Base-by-base conservation (phyloP, 768 basidiomycete species). In the Polyporus arcularius region DNA sequence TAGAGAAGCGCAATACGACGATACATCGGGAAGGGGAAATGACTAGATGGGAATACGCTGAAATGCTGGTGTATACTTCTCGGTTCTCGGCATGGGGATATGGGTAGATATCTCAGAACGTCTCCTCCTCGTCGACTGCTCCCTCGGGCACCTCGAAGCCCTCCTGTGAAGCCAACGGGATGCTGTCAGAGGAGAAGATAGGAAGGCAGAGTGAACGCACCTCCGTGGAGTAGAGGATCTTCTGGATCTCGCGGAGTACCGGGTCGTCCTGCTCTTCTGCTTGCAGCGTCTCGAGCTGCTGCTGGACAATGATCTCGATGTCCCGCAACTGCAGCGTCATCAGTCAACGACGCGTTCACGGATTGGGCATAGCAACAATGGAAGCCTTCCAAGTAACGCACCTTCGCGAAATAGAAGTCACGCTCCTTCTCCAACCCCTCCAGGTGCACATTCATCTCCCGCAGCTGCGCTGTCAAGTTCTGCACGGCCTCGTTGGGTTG, bases 321-420 rank as follows among this genome's bases (percentile, higher is more conserved):
- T 96, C 91, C 38, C 97, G 88, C 57, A 99, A 84, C 94, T 98
- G 55, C 14, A 43, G 21, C n/a, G 32, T 21, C n/a, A 18, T 40
- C 2, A 28, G 43, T 51, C 58, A 65, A 64, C 60, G 52, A 57
- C 32, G 30, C 39, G 42, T 39, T 18, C 31, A 54, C 5, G 21
- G 30, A 40, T 9, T 32, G 16, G 2, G 15, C 10, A 41, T 26
- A 47, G 30, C 14, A n/a, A 43, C 39, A 40, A 2, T 26, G 11
- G 15, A 6, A 21, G 31, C 3, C 21, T 38, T 43, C 14, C 26
- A 38, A 28, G 42, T 35, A 31, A 68, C 81, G 49, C 66, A 96
- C 96, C 85, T 98, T 99, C 70, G 90, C 88, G 74, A 98, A 99
- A 76, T 99, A 99, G 75, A 99, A 98, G 73, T 98, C 96, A 48